phyloP scores from a whole-genome alignment of 345 rosid genomes.

The Streptanthus diversifolius region DNA sequence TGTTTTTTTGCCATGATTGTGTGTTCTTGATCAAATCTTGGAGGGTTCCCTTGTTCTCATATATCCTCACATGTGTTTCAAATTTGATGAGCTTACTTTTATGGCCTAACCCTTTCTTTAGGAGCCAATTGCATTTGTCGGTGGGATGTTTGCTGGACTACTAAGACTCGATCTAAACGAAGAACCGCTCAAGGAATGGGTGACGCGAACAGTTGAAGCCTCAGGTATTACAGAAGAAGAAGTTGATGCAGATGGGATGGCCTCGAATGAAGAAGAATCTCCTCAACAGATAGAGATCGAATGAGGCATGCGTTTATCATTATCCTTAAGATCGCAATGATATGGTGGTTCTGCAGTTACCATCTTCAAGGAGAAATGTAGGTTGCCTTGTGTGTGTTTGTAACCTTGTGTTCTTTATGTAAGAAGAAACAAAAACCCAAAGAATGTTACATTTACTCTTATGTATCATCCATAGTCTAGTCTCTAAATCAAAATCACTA shows the following conservation, averaged over 20 bases:
- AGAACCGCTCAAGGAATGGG: slow-evolving; percentile 38
- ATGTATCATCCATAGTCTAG: no score
- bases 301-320: not conserved
- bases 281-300: slow-evolving; percentile 41
- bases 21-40: not conserved
- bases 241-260: slow-evolving; percentile 26
- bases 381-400: not conserved
- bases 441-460: no score
- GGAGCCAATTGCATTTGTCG: slow-evolving; percentile 44
- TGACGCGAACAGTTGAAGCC: slow-evolving; percentile 37
- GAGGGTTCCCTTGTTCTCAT: not conserved
- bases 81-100: not conserved
- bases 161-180: slow-evolving; percentile 36
- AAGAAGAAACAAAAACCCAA: not conserved
- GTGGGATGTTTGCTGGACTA: slow-evolving; percentile 41
- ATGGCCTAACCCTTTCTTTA: not conserved
- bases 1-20: not conserved
- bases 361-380: not conserved
- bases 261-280: slow-evolving; percentile 17
- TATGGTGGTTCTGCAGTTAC: no score
- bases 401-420: not conserved
- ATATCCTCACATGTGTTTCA: not conserved
- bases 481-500: no score
- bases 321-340: no score
- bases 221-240: slow-evolving; percentile 31